Evolutionary conservation across 2,329 filamentous ascomycete species (phyloP).

Genomic region (Aspergillus flavus): DNA sequence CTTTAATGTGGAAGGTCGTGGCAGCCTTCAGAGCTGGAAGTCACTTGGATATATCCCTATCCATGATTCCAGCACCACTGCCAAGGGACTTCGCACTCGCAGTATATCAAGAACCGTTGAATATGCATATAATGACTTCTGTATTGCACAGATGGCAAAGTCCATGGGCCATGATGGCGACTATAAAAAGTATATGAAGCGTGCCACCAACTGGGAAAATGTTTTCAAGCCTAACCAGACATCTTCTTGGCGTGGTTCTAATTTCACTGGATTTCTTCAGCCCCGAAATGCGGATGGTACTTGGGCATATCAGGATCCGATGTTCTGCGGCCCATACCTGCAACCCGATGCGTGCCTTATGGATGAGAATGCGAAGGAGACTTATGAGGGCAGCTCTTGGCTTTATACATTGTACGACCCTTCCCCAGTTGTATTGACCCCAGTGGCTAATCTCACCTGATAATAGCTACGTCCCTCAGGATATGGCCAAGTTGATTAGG

Average conservation of each 20-base stretch:
- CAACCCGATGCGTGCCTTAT: slow-evolving; percentile 56
- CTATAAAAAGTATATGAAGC: slow-evolving; percentile 60
- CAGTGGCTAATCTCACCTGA: not conserved
- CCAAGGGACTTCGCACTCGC: slow-evolving; percentile 70
- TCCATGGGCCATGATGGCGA: slow-evolving; percentile 59
- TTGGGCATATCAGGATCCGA: slow-evolving; percentile 69
- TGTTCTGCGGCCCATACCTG: slow-evolving; percentile 63
- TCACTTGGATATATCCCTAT: slow-evolving; percentile 69
- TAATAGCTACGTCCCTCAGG: slow-evolving; percentile 56
- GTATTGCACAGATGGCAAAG: slow-evolving; percentile 64
- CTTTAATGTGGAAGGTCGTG: slow-evolving; percentile 71
- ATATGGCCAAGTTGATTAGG: slow-evolving; percentile 58
- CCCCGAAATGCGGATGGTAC: slow-evolving; percentile 68
- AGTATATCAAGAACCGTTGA: slow-evolving; percentile 74
- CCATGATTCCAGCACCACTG: slow-evolving; percentile 66
- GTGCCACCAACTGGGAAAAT: slow-evolving; percentile 68
- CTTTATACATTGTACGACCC: slow-evolving; percentile 68
- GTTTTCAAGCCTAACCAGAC: slow-evolving; percentile 64
- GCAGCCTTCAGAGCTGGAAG: slow-evolving; percentile 74
- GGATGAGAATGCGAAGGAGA: slow-evolving; percentile 62
- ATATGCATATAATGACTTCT: slow-evolving; percentile 78
- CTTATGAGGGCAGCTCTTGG: slow-evolving; percentile 73
- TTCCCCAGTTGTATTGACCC: not conserved
- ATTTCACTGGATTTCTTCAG: slow-evolving; percentile 71
- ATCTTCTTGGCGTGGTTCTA: slow-evolving; percentile 60